Percentiles rank a stretch among this genome's conserved stretches.
Conservation (phyloP, 116 monocot species). For the Posidonia oceanica region DNA sequence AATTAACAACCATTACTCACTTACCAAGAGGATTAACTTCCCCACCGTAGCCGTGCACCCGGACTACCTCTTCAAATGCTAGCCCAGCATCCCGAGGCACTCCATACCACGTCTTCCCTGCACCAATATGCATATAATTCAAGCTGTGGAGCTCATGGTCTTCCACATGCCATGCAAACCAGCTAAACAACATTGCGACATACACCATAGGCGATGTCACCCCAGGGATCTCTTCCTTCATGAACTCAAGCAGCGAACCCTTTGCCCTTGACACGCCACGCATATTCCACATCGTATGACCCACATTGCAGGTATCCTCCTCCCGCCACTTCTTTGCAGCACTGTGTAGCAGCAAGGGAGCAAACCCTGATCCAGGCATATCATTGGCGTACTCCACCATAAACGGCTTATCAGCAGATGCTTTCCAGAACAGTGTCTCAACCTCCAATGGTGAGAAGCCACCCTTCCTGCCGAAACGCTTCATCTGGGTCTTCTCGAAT, state of each 20-base stretch:
- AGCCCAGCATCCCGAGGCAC: slow-evolving; percentile 77
- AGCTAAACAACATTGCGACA: slow-evolving; percentile 92
- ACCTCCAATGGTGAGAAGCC: slow-evolving; percentile 41
- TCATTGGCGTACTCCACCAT: slow-evolving; percentile 97
- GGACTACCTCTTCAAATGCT: slow-evolving; percentile 87
- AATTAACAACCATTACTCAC: slow-evolving; percentile 1
- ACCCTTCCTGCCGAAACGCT: slow-evolving; percentile 11
- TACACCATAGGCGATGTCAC: slow-evolving; percentile 96
- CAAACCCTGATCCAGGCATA: slow-evolving; percentile 86
- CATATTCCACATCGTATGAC: slow-evolving; percentile 95
- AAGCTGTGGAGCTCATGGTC: slow-evolving; percentile 96
- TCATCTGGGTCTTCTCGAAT: slow-evolving; percentile 49
- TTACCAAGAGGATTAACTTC: slow-evolving; percentile 90
- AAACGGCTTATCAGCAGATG: slow-evolving; percentile 66
- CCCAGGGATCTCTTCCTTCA: slow-evolving; percentile 93
- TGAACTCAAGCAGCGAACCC: slow-evolving; percentile 67
- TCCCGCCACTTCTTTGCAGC: slow-evolving; percentile 18
- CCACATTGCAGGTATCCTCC: slow-evolving; percentile 45
- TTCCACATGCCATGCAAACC: slow-evolving; percentile 99
- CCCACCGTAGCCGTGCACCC: slow-evolving; percentile 70
- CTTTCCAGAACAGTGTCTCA: slow-evolving; percentile 82
- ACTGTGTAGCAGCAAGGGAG: slow-evolving; percentile 9
- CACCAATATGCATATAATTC: slow-evolving; percentile 87
- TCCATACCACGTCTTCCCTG: slow-evolving; percentile 96
- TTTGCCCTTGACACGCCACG: slow-evolving; percentile 67